Percentiles rank a stretch among this genome's conserved stretches.
Evolutionary conservation across 257 asterid genomes (phyloP).

Genomic region (Solanum paucissectum): DNA sequence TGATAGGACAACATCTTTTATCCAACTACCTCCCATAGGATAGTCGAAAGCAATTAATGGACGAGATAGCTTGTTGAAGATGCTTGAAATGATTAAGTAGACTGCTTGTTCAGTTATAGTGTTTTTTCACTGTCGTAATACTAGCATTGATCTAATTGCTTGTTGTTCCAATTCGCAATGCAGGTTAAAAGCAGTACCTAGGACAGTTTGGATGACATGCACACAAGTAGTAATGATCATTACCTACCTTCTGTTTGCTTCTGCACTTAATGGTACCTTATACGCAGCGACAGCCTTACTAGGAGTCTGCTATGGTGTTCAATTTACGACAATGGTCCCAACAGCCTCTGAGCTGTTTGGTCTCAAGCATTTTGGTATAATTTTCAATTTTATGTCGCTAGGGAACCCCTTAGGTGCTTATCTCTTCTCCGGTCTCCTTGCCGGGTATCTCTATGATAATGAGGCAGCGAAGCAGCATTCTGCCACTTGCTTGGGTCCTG

Average conservation of each 20-base stretch:
- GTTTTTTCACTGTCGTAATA: not conserved
- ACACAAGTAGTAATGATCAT: slow-evolving; percentile 51
- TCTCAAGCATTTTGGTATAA: slow-evolving; percentile 52
- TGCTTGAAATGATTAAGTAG: not conserved
- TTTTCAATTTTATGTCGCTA: slow-evolving; percentile 44
- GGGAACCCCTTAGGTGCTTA: slow-evolving; percentile 67
- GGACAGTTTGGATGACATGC: slow-evolving; percentile 52
- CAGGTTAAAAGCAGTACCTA: slow-evolving; percentile 54
- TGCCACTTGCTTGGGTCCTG: slow-evolving; percentile 47
- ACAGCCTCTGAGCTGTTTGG: slow-evolving; percentile 71
- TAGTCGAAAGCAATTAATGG: not conserved
- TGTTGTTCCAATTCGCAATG: not conserved
- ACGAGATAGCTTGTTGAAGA: not conserved
- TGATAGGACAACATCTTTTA: not conserved
- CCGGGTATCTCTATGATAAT: slow-evolving; percentile 49
- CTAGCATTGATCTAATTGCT: not conserved
- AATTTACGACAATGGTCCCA: slow-evolving; percentile 51
- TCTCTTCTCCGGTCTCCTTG: slow-evolving; percentile 65
- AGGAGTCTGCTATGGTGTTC: slow-evolving; percentile 61
- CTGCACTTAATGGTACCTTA: slow-evolving; percentile 34
- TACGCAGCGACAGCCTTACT: slow-evolving; percentile 44
- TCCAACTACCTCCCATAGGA: not conserved
- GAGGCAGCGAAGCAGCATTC: slow-evolving; percentile 53
- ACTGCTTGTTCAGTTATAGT: not conserved
- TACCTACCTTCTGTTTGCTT: slow-evolving; percentile 52